phyloP scores from a whole-genome alignment of 139 green algal species.

The Chlorella sp. region DNA sequence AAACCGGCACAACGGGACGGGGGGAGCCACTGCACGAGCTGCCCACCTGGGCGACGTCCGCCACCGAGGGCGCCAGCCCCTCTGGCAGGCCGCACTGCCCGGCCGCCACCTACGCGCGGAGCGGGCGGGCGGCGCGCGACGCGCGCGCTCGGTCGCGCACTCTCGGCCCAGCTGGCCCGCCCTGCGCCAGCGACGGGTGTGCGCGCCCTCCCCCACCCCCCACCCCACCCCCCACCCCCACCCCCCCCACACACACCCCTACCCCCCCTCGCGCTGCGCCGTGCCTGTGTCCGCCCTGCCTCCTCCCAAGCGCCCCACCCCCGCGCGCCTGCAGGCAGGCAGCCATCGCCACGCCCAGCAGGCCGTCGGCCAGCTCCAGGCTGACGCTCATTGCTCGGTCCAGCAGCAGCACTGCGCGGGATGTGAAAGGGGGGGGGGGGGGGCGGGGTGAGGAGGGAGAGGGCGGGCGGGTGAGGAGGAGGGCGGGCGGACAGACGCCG shows the following conservation, averaged over 20 bases:
- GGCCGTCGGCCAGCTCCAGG: background rate
- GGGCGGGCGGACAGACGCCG: background rate
- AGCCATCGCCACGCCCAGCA: slow-evolving; percentile 3
- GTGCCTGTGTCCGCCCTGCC: no score
- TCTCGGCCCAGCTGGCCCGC: no score
- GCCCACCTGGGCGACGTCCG: no score
- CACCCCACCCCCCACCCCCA: no score
- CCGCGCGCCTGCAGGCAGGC: slow-evolving; percentile 31
- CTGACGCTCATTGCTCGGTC: slow-evolving; percentile 26
- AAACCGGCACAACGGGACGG: background rate
- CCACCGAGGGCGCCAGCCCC: background rate
- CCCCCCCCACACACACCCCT: no score
- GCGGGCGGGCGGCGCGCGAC: no score
- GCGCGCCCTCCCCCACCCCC: no score
- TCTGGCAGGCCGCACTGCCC: slow-evolving; percentile 5
- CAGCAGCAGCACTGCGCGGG: slow-evolving; percentile 17
- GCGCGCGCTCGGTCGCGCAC: no score
- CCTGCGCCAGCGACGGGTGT: no score
- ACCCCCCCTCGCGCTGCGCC: no score
- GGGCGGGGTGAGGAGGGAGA: background rate
- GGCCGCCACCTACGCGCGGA: slow-evolving; percentile 4
- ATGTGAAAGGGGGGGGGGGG: background rate
- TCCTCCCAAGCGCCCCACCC: no score
- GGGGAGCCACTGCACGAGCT: no score
- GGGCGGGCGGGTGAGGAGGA: background rate